These are phyloP conservation scores for Saccharomyces pastorianus DNA, from an alignment of 1,139 yeast genomes.

Conservation along the genomic window DNA sequence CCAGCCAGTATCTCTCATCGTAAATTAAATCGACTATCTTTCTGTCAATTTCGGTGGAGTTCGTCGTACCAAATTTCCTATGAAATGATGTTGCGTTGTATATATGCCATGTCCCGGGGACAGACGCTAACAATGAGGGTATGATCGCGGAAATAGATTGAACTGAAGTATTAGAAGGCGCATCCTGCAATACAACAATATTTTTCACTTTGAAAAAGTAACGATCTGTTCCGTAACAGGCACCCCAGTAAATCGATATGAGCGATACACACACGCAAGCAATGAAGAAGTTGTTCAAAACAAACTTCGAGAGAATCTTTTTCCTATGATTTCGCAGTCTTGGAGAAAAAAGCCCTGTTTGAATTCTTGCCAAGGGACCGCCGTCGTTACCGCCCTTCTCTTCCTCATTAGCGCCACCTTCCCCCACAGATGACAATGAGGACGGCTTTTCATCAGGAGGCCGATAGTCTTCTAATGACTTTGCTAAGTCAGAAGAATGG, in stretches of 20 bases:
- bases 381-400: background rate
- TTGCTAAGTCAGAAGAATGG: background rate
- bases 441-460: background rate
- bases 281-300: slow-evolving; percentile 6
- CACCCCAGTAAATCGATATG: slow-evolving; percentile 6
- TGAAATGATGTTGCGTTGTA: slow-evolving; percentile 22
- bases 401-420: background rate
- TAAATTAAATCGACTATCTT: slow-evolving; percentile 38
- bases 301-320: slow-evolving; percentile 8
- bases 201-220: slow-evolving; percentile 1
- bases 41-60: slow-evolving; percentile 32
- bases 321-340: slow-evolving; percentile 8
- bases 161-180: background rate
- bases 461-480: background rate
- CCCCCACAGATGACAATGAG: background rate
- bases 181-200: slow-evolving; percentile 7
- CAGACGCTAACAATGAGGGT: slow-evolving; percentile 8
- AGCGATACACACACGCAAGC: slow-evolving; percentile 5
- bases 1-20: slow-evolving; percentile 47
- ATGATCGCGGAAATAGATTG: slow-evolving; percentile 4
- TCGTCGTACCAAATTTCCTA: slow-evolving; percentile 29
- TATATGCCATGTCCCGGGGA: slow-evolving; percentile 26
- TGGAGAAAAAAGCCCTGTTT: slow-evolving; percentile 8
- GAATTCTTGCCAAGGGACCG: background rate
- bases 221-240: slow-evolving; percentile 2